Evolutionary conservation across 148 eudicot species (phyloP), one percentile per base, ranked within the genome.

Genomic region (Hydrangea macrophylla): DNA sequence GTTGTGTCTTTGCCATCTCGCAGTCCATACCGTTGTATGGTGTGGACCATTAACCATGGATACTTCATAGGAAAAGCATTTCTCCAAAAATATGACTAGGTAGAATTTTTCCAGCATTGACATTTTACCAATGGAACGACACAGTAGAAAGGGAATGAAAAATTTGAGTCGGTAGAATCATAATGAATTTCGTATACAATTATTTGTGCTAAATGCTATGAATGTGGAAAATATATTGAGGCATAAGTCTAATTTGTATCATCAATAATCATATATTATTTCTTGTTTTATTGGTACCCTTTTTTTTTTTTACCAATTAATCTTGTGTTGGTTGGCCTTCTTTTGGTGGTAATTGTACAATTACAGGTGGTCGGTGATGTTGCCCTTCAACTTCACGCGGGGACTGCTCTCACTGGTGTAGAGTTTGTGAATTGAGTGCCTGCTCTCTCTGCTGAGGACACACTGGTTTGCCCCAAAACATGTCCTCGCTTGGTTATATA

Each of bases 281-380:
- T 15, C 20, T 48, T 48, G 6, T 48, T 2, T 48, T 48, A 22
- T 22, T 48, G 53, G 15, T 48, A 22, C 40, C 37, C 13, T 51
- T 58, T 22, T 26, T n/a, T n/a, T n/a, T n/a, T n/a, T n/a, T n/a
- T n/a, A n/a, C n/a, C n/a, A n/a, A 33, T 6, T 9, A 33, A 65
- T 56, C 23, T 27, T 48, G n/a, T 42, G 31, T 24, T 75, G 66
- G 17, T 31, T 27, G 33, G 18, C 23, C 44, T 28, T 68, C 53
- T 65, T 23, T 24, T 28, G 67, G 45, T 61, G 33, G 20, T 74
- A 64, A 50, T 33, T 53, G 55, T 7, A 44, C 22, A 44, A 60
- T 35, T 55, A 73, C 87, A 91, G 99, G 87, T 91, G 44, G 96
- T 91, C 55, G 96, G 99, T 18, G 86, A 94, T 67, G 91, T 86